A percentile compares a stretch with the other conserved stretches of the same genome.
Conservation (phyloP, 257 asterid genomes). For the Nyctanthes arbortristis region DNA sequence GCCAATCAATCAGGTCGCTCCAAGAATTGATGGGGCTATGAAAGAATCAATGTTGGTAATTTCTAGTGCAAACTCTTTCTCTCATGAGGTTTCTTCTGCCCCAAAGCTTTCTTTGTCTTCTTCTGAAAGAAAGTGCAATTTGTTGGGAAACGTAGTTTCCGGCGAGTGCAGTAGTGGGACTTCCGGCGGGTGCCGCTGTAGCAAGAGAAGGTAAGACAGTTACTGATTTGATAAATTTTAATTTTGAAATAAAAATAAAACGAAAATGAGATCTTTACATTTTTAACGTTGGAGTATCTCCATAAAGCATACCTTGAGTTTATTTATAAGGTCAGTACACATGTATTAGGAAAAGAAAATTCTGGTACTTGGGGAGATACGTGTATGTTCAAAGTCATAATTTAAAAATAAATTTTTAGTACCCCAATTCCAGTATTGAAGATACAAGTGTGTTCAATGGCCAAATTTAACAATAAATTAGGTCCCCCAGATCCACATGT, state of each 20-base stretch:
- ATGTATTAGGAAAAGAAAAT: no score
- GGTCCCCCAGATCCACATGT: no score
- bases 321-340: no score
- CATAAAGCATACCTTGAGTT: no score
- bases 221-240: not conserved
- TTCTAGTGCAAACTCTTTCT: slow-evolving; percentile 52
- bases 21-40: not conserved
- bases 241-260: not conserved
- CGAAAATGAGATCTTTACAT: slow-evolving; percentile 1
- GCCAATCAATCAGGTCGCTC: slow-evolving; percentile 83
- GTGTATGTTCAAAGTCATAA: no score
- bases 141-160: slow-evolving; percentile 63
- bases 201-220: slow-evolving; percentile 64
- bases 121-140: slow-evolving; percentile 63
- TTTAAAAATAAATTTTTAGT: no score
- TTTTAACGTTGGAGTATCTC: no score
- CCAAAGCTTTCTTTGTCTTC: slow-evolving; percentile 78
- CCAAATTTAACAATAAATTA: no score
- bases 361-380: no score
- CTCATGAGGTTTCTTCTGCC: slow-evolving; percentile 56
- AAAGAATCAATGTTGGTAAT: slow-evolving; percentile 41
- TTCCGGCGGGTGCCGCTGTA: slow-evolving; percentile 79
- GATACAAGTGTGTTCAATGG: no score
- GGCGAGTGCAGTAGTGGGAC: slow-evolving; percentile 82
- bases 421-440: no score